phyloP scores from a whole-genome alignment of 2,329 filamentous ascomycete genomes.

The Pseudogymnoascus sp. region DNA sequence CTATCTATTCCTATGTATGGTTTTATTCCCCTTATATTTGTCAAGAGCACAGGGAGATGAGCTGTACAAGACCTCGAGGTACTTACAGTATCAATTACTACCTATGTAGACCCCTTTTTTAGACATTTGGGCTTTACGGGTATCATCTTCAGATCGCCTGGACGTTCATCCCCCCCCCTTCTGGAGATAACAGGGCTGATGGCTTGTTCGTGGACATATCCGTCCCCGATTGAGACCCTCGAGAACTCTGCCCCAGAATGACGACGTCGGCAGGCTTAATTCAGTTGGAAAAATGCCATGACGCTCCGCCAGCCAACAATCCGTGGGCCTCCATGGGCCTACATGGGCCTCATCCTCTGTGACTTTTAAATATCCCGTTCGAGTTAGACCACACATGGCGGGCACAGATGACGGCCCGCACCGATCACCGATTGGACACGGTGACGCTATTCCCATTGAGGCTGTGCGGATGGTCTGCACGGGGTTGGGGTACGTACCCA shows the following conservation, averaged over 20 bases:
- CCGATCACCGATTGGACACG: background rate
- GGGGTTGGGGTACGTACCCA: background rate
- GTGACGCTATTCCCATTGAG: background rate
- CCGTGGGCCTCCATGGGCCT: background rate
- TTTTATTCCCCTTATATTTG: background rate
- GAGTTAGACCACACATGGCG: slow-evolving; percentile 2
- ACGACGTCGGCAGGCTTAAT: background rate
- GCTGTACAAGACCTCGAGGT: background rate
- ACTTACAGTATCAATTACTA: background rate
- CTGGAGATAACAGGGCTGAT: background rate
- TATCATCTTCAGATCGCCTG: background rate
- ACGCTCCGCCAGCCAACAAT: background rate
- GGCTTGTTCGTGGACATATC: background rate
- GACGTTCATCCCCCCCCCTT: background rate
- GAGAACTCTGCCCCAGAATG: background rate
- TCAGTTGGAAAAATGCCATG: background rate
- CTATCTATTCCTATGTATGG: background rate
- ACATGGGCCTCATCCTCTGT: background rate
- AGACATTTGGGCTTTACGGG: too few species aligned
- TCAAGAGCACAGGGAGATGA: background rate
- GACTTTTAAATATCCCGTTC: background rate
- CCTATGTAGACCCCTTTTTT: background rate
- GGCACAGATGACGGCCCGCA: slow-evolving; percentile 1
- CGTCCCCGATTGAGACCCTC: background rate
- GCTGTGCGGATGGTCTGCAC: background rate